These are phyloP conservation scores for Auriscalpium orientale DNA, from an alignment of 768 basidiomycete genomes.

Conservation along the genomic window DNA sequence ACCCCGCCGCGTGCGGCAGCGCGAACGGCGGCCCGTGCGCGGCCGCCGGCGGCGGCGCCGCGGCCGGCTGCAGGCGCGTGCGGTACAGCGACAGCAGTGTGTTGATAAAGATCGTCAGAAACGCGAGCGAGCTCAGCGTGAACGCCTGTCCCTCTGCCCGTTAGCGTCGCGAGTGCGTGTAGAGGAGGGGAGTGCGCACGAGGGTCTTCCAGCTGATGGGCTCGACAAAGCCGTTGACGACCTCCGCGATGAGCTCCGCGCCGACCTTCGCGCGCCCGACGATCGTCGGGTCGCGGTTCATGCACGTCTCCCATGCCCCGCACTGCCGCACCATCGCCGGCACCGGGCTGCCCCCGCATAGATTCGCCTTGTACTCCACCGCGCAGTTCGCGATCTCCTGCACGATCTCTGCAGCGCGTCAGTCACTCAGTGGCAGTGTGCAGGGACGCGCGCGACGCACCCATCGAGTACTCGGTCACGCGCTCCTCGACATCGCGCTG, in stretches of 20 bases:
- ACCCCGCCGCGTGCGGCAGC: constrained; percentile 13
- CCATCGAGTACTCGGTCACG: constrained; percentile 82
- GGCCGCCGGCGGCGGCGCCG: constrained; percentile 11
- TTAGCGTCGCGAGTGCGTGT: constrained; percentile 12
- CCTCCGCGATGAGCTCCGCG: constrained; percentile 92
- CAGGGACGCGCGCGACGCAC: too few species aligned
- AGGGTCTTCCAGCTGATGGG: constrained; percentile 97
- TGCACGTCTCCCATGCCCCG: constrained; percentile 85
- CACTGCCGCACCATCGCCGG: constrained; percentile 89
- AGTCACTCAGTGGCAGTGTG: constrained; percentile 2
- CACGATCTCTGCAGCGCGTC: constrained; percentile 57
- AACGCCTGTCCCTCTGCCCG: constrained; percentile 42
- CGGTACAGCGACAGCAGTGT: constrained; percentile 73
- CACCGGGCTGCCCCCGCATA: constrained; percentile 66
- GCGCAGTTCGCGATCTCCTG: constrained; percentile 90
- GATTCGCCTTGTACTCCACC: constrained; percentile 71
- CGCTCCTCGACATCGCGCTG: constrained; percentile 85
- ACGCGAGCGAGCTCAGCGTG: constrained; percentile 66
- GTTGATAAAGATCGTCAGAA: constrained; percentile 76
- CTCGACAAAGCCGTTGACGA: constrained; percentile 94
- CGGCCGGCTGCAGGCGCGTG: constrained; percentile 44
- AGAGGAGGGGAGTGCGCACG: constrained; percentile 38
- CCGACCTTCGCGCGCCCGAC: constrained; percentile 85
- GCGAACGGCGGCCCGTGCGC: constrained; percentile 15
- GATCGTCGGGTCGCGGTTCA: constrained; percentile 88